Conservation (phyloP, 495 filamentous ascomycete genomes). For the Penicillium psychrofluorescens region DNA sequence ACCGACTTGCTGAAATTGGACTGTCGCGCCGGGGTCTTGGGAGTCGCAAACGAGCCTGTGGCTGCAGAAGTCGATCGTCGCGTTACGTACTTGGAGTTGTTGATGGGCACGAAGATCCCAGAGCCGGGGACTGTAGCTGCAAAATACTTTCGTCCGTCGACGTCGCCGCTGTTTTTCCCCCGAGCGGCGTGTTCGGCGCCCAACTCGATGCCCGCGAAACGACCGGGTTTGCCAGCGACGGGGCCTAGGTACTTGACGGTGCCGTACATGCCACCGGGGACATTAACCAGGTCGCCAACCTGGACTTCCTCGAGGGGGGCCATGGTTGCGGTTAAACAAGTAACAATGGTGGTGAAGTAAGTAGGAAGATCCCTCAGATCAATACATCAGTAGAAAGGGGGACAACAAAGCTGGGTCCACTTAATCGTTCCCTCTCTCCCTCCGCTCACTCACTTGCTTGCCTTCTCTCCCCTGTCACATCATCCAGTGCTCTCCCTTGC, state of each 20-base stretch:
- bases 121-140: conserved; percentile 67
- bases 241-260: conserved; percentile 81
- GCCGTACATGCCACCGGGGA: conserved; percentile 90
- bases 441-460: too few relatives aligned
- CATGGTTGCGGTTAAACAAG: conserved; percentile 12
- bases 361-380: not conserved
- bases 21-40: conserved; percentile 55
- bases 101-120: conserved; percentile 90
- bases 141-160: conserved; percentile 84
- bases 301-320: conserved; percentile 50
- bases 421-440: too few relatives aligned
- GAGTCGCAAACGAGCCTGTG: conserved; percentile 56
- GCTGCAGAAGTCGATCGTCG: conserved; percentile 38
- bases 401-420: conserved; percentile 12
- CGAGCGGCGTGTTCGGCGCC: conserved; percentile 68
- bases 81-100: conserved; percentile 70
- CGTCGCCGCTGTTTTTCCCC: conserved; percentile 95
- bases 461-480: too few relatives aligned
- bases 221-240: conserved; percentile 83
- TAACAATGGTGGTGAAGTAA: not conserved
- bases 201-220: conserved; percentile 93
- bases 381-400: not conserved
- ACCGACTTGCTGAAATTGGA: conserved; percentile 77
- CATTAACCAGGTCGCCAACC: conserved; percentile 86
- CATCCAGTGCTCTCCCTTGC: too few relatives aligned